Evolutionary conservation across 306 rosid species (phyloP).

Genomic region (Cucurbita ficifolia): DNA sequence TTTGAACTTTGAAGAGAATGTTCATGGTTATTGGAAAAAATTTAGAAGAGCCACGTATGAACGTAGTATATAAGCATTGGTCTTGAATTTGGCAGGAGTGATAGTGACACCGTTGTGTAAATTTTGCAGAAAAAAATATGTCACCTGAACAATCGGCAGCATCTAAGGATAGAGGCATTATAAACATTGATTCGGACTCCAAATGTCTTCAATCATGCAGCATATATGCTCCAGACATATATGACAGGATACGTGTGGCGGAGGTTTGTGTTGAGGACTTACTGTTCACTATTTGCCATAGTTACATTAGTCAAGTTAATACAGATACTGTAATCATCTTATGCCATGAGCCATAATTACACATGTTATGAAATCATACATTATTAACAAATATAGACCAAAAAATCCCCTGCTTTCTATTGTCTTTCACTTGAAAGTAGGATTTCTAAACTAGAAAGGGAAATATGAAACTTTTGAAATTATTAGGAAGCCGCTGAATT

Average conservation of each 20-base stretch:
- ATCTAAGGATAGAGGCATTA: conserved; percentile 24
- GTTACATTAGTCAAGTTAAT: neutral
- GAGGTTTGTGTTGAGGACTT: conserved; percentile 46
- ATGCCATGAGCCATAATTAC: neutral
- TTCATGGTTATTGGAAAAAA: neutral
- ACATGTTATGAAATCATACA: neutral
- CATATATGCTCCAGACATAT: conserved; percentile 62
- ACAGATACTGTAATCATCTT: neutral
- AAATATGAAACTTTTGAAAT: neutral
- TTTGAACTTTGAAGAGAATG: neutral
- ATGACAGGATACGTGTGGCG: conserved; percentile 34
- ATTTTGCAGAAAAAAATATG: conserved; percentile 34
- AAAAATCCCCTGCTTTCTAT: neutral
- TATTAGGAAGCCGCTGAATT: neutral
- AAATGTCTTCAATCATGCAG: conserved; percentile 64
- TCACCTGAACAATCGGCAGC: conserved; percentile 23
- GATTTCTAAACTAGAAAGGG: neutral
- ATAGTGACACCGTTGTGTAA: conserved; percentile 13
- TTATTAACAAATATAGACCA: neutral
- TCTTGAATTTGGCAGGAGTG: conserved; percentile 2
- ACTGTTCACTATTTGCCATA: neutral
- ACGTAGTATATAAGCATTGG: neutral
- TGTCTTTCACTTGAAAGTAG: neutral
- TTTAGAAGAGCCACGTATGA: neutral
- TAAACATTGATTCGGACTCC: conserved; percentile 50